phyloP scores from a whole-genome alignment of 202 grass and related monocot genomes.

The Zizania palustris region DNA sequence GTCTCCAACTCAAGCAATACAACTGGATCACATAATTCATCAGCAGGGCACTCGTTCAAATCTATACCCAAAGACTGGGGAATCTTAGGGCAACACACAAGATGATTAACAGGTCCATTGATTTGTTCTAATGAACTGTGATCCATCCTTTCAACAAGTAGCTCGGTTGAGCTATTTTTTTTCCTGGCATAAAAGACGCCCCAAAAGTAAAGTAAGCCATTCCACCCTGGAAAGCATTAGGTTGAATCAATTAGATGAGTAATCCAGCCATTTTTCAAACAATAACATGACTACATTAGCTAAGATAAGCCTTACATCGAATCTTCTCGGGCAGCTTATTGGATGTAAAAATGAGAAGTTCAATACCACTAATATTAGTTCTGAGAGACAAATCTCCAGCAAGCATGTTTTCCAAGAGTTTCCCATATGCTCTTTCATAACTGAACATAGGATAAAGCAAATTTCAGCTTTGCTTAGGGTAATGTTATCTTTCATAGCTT shows the following conservation, averaged over 20 bases:
- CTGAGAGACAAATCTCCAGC: conserved; percentile 73
- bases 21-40: conserved; percentile 45
- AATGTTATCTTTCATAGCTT: not conserved
- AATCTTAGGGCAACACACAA: conserved; percentile 43
- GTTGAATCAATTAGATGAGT: conserved; percentile 39
- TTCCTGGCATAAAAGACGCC: conserved; percentile 68
- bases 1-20: conserved; percentile 41
- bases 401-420: conserved; percentile 73
- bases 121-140: conserved; percentile 26
- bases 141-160: conserved; percentile 29
- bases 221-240: conserved; percentile 73
- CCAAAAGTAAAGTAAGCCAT: conserved; percentile 88
- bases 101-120: conserved; percentile 38
- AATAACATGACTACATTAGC: conserved; percentile 1
- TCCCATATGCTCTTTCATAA: conserved; percentile 70
- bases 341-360: conserved; percentile 93
- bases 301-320: conserved; percentile 71
- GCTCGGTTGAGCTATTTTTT: conserved; percentile 43
- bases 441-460: conserved; percentile 43
- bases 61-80: conserved; percentile 60
- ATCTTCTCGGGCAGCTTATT: conserved; percentile 69
- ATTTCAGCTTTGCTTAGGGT: conserved; percentile 36
- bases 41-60: conserved; percentile 59
- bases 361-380: conserved; percentile 59
- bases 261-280: conserved; percentile 22